A percentile compares a stretch with the other conserved stretches of the same genome.
phyloP scores from a whole-genome alignment of 345 rosid genomes.

The Gossypium thurberi region DNA sequence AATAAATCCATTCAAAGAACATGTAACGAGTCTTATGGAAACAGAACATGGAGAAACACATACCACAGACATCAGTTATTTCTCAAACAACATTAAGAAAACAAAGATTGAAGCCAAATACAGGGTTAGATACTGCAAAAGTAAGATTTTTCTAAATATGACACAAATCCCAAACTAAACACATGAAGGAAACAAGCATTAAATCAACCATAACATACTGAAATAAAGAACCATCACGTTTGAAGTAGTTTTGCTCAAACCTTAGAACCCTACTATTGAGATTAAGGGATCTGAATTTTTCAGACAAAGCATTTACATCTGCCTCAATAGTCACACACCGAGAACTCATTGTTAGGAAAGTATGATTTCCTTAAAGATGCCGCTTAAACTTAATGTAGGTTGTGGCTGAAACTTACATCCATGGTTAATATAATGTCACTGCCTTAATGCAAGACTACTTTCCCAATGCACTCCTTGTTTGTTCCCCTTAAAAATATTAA shows the following conservation, averaged over 20 bases:
- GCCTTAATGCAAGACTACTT: neutral
- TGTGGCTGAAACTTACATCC: neutral
- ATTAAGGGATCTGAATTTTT: neutral
- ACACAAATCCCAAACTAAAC: neutral
- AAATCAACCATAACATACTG: neutral
- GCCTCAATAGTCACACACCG: neutral
- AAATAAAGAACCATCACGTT: neutral
- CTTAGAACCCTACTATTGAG: neutral
- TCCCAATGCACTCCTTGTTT: neutral
- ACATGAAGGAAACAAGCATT: neutral
- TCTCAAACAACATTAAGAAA: neutral
- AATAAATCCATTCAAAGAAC: slow-evolving; percentile 1
- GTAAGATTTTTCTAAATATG: neutral
- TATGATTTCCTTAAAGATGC: neutral
- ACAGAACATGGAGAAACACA: neutral
- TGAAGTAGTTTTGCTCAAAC: neutral
- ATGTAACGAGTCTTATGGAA: neutral
- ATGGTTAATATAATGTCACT: neutral
- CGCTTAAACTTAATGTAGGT: neutral
- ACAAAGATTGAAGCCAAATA: neutral
- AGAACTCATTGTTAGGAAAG: slow-evolving; percentile 1
- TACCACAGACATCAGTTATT: neutral
- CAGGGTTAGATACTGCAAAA: neutral
- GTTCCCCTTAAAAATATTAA: neutral
- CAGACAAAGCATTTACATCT: neutral